Evolutionary conservation across 2,329 filamentous ascomycete genomes (phyloP).

Genomic region (Lachnellula occidentalis): DNA sequence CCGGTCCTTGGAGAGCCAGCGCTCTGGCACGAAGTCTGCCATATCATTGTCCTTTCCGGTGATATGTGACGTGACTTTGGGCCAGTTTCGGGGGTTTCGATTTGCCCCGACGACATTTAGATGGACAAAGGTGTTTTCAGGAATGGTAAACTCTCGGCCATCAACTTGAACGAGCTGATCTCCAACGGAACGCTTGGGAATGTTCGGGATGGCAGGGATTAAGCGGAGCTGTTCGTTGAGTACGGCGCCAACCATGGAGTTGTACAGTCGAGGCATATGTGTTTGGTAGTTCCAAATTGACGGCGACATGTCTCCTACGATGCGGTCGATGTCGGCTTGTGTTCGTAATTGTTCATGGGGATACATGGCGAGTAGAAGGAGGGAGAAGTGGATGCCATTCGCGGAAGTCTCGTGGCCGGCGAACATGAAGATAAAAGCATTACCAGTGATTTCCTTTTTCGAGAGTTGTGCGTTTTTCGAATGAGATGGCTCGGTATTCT

Average conservation of each 20-base stretch:
- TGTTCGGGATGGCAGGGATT: conserved; percentile 47
- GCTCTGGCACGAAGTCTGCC: conserved; percentile 47
- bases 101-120: conserved; percentile 42
- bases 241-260: conserved; percentile 23
- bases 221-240: conserved; percentile 50
- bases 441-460: conserved; percentile 28
- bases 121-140: conserved; percentile 36
- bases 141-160: conserved; percentile 11
- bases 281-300: conserved; percentile 17
- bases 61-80: conserved; percentile 18
- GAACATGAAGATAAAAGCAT: conserved; percentile 30
- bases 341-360: conserved; percentile 13
- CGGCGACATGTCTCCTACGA: conserved; percentile 20
- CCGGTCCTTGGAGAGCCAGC: conserved; percentile 40
- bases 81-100: conserved; percentile 53
- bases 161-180: conserved; percentile 14
- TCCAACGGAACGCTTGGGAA: conserved; percentile 41
- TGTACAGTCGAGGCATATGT: conserved; percentile 24
- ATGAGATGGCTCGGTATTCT: background rate
- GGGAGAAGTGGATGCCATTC: conserved; percentile 27
- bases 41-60: conserved; percentile 7
- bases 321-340: conserved; percentile 26
- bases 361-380: conserved; percentile 26
- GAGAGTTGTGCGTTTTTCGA: conserved; percentile 14
- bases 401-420: conserved; percentile 33